Evolutionary conservation across 257 asterid genomes (phyloP).

Genomic region (Fraxinus pennsylvanica): DNA sequence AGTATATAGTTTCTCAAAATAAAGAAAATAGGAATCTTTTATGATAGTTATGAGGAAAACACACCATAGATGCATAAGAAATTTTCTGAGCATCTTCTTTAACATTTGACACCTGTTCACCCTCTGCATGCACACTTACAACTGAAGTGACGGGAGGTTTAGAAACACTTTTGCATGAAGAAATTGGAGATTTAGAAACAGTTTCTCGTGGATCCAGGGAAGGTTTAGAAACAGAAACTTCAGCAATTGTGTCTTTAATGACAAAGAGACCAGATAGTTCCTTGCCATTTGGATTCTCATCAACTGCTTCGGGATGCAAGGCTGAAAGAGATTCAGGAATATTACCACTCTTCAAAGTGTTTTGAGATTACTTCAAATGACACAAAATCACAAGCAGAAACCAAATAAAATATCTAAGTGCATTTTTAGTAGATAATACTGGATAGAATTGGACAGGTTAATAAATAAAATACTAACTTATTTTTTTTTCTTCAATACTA

Average conservation of each 20-base stretch:
- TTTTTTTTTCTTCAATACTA: not conserved
- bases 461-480: no score
- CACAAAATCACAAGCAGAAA: not conserved
- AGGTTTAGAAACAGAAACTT: constrained; percentile 20
- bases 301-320: constrained; percentile 13
- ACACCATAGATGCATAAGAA: constrained; percentile 65
- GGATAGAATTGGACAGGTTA: no score
- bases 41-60: constrained; percentile 11
- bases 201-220: not conserved
- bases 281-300: constrained; percentile 24
- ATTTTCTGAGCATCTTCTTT: constrained; percentile 27
- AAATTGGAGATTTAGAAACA: not conserved
- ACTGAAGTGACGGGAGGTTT: constrained; percentile 1
- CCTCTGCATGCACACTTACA: constrained; percentile 10
- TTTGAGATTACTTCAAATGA: not conserved
- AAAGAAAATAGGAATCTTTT: constrained; percentile 12
- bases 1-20: not conserved
- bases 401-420: not conserved
- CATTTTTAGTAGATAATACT: not conserved
- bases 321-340: not conserved
- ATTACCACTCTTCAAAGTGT: not conserved
- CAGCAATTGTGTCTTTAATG: constrained; percentile 13
- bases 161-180: not conserved
- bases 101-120: constrained; percentile 12
- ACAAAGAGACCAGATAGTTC: constrained; percentile 6